Evolutionary conservation across 495 filamentous ascomycete species (phyloP), one percentile per base, ranked within the genome.

Genomic region (Hypoxylon subgilvum): DNA sequence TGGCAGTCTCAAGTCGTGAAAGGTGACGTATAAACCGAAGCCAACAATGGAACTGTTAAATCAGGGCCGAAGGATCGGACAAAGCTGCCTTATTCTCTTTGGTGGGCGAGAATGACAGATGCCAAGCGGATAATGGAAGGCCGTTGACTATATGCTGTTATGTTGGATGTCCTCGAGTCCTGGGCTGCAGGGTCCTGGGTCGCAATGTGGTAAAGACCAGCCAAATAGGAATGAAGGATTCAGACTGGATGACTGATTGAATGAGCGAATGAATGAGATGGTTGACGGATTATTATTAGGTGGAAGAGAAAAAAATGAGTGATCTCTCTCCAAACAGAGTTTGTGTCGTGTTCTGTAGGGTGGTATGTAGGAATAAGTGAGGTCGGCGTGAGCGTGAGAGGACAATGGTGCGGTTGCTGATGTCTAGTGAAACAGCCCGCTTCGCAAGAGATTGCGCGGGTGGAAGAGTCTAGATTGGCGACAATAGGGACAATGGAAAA

Each of bases 261-360:
- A 22, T 49, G 52, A 50, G 43, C 17, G 53, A 57, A 61, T 35
- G 23, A 61, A 49, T 44, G 9, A 23, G 25, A n/a, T n/a, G 57
- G 14, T 6, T 35, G 31, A 19, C 21, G 31, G 13, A 41, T 51
- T 51, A 43, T 53, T 52, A 63, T 58, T 51, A 54, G 36, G 22
- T 54, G 38, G 48, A n/a, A n/a, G n/a, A n/a, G 36, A 52, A 32
- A 38, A 53, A 57, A 57, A 64, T 44, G 61, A 64, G 54, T 51
- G 61, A 45, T 64, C 54, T 64, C 54, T 64, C 52, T 44, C 31
- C 38, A 50, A 28, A 54, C 43, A 50, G 40, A n/a, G 47, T 48
- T 22, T 28, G 52, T 57, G 25, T 63, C 30, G 52, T 31, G 32
- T 45, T 58, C 23, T 36, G 49, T 58, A 58, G 54, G 53, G n/a